Evolutionary conservation across 2,329 filamentous ascomycete species (phyloP).

Genomic region (Stemphylium lycopersici): DNA sequence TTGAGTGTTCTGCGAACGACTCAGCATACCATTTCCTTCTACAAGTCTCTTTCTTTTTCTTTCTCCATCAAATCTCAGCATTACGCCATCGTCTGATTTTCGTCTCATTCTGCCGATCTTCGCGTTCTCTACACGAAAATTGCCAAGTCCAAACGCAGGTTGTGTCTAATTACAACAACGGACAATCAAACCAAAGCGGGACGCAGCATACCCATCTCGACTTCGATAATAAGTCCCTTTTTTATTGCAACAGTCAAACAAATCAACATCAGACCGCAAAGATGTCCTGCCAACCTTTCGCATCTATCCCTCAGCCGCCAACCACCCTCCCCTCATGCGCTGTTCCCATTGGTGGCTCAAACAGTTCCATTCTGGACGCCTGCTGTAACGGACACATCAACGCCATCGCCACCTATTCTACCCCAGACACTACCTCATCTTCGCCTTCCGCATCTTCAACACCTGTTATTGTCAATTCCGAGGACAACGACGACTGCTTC

Average conservation of each 20-base stretch:
- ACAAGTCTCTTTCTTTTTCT: neutral
- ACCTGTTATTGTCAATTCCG: constrained; percentile 15
- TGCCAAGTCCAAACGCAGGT: neutral
- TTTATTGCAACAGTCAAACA: neutral
- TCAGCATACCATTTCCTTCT: constrained; percentile 1
- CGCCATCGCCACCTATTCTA: constrained; percentile 27
- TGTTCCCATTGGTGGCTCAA: constrained; percentile 34
- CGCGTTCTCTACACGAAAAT: neutral
- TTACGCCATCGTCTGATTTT: constrained; percentile 4
- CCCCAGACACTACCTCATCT: constrained; percentile 8
- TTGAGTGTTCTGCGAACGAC: constrained; percentile 25
- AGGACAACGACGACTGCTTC: constrained; percentile 28
- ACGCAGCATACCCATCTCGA: neutral
- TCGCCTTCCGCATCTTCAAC: constrained; percentile 2
- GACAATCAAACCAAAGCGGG: neutral
- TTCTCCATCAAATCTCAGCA: constrained; percentile 9
- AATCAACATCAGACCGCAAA: neutral
- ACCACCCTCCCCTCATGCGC: constrained; percentile 31
- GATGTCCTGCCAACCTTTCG: constrained; percentile 24
- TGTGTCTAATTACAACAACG: neutral
- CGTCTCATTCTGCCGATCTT: neutral
- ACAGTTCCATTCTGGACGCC: constrained; percentile 36
- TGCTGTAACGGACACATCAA: constrained; percentile 43
- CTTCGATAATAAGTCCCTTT: neutral
- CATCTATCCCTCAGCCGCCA: constrained; percentile 28